A percentile compares a stretch with the other conserved stretches of the same genome.
These are phyloP conservation scores for Phaeosphaeria sp. DNA, from an alignment of 2,329 filamentous ascomycete genomes.

Conservation along the genomic window DNA sequence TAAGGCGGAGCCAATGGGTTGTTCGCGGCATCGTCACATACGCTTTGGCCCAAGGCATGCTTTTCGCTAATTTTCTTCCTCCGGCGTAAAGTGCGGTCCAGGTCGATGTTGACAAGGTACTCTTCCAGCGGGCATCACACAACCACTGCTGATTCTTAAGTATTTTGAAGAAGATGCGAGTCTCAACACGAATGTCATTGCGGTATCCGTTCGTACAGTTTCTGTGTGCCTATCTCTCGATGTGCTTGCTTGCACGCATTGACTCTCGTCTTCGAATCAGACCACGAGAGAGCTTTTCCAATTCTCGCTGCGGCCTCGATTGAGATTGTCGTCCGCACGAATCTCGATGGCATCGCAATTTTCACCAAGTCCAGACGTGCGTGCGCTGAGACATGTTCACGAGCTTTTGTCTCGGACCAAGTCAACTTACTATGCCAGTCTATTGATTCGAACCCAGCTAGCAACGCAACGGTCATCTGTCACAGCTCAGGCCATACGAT, in stretches of 20 bases:
- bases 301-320: not conserved
- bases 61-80: constrained; percentile 91
- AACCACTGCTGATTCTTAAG: no score
- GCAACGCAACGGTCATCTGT: not conserved
- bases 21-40: constrained; percentile 74
- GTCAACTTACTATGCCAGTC: not conserved
- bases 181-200: not conserved
- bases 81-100: constrained; percentile 69
- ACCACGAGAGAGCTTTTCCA: not conserved
- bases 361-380: not conserved
- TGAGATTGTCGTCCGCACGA: not conserved
- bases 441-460: not conserved
- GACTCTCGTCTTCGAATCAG: not conserved
- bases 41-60: constrained; percentile 77
- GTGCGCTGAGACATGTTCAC: not conserved
- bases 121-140: no score
- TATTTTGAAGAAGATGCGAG: not conserved
- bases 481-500: not conserved
- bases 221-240: not conserved
- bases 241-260: not conserved
- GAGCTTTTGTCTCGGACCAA: not conserved
- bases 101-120: no score
- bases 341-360: not conserved
- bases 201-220: not conserved
- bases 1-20: constrained; percentile 18